phyloP scores from a whole-genome alignment of 768 basidiomycete genomes.

The Russula abietina region DNA sequence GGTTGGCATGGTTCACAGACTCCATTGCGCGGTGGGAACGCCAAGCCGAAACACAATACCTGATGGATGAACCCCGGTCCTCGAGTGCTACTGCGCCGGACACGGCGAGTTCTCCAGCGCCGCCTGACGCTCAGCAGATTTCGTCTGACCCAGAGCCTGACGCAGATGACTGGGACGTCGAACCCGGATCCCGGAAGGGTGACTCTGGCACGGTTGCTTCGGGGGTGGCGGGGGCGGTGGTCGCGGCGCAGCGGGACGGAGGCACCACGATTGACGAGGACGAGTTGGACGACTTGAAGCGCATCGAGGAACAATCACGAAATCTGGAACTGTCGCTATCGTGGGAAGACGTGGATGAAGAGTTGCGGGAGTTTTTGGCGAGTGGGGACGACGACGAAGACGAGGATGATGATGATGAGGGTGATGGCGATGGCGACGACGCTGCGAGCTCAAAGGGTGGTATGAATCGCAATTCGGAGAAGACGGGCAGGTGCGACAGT shows the following conservation, averaged over 20 bases:
- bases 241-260: constrained; percentile 18
- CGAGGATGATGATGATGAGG: constrained; percentile 35
- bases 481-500: constrained; percentile 38
- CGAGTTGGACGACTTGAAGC: constrained; percentile 22
- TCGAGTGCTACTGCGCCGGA: constrained; percentile 34
- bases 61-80: constrained; percentile 51
- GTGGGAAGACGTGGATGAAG: constrained; percentile 23
- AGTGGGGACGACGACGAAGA: constrained; percentile 28
- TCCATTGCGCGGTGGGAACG: constrained; percentile 83
- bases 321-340: constrained; percentile 18
- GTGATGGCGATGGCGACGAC: constrained; percentile 36
- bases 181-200: constrained; percentile 28
- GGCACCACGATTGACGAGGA: constrained; percentile 15
- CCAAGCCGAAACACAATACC: constrained; percentile 72
- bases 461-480: constrained; percentile 10
- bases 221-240: constrained; percentile 15
- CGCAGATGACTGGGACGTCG: constrained; percentile 61
- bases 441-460: constrained; percentile 14
- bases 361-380: constrained; percentile 20
- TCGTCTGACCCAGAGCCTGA: constrained; percentile 64
- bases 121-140: constrained; percentile 44
- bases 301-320: constrained; percentile 16
- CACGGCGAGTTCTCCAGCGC: constrained; percentile 38
- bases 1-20: constrained; percentile 85
- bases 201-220: constrained; percentile 21